Evolutionary conservation across 441 rosid genomes (phyloP), one percentile per base, ranked within the genome.

Genomic region (Euphorbia corollata): DNA sequence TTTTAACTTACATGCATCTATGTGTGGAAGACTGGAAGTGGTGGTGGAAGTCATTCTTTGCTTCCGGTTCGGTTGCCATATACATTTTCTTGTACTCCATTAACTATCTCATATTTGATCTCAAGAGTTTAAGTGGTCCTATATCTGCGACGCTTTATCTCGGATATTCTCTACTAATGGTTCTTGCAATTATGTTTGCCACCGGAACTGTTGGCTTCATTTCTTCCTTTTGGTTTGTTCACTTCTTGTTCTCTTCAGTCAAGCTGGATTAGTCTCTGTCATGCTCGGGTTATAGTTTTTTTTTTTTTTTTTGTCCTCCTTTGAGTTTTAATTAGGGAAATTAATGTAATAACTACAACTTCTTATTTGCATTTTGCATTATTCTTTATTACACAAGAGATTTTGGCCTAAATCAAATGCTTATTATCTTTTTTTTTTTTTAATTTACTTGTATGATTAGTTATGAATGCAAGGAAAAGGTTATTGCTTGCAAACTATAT

Each of bases 11-110:
- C 88, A 82, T 84, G 87, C 90, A 89, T 76, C 85, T 89, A 8
- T 87, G 92, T 39, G 92, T 87, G 1, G 91, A 89, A 73, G 96
- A 89, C 81, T 89, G 88, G 84, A 84, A 83, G 68, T 89, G 96
- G 96, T 87, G 96, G 93, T 89, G 96, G 96, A 89, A 89, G 57
- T 86, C 96, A 19, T 88, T 88, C 84, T 86, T 88, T 69, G 92
- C 92, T 6, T 88, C 96, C 5, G 96, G 92, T 69, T 88, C 96
- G 15, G 96, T 88, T 38, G 90, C 96, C 15, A 80, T 86, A 64
- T 88, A 86, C 81, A 86, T 88, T 74, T 88, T 88, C 86, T 64
- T 85, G 39, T 86, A 88, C 79, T 85, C 95, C 69, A 65, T 85
- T 13, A 88, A 88, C 71, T 88, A 88, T 68, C 91, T 88, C 11